These are phyloP conservation scores for Zalaria obscura DNA, from an alignment of 2,329 filamentous ascomycete species.

Conservation along the genomic window DNA sequence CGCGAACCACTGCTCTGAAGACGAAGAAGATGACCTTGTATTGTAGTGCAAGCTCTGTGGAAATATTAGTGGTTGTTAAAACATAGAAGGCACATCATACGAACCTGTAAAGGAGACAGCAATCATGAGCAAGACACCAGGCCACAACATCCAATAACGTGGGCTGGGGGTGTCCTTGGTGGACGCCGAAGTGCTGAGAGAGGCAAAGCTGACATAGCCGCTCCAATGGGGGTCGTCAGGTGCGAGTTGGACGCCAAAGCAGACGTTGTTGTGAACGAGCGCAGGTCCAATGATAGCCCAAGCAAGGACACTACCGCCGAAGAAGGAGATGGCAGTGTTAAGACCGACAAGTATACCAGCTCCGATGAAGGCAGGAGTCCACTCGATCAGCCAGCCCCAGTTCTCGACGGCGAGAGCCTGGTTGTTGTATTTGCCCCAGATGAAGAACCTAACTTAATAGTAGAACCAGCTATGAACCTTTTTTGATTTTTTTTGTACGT, in stretches of 20 bases:
- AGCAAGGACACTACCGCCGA: slow-evolving; percentile 37
- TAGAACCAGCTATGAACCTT: no score
- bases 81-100: neutral
- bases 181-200: slow-evolving; percentile 19
- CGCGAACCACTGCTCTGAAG: slow-evolving; percentile 36
- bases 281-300: slow-evolving; percentile 43
- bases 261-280: slow-evolving; percentile 35
- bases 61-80: slow-evolving; percentile 1
- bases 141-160: slow-evolving; percentile 39
- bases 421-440: slow-evolving; percentile 37
- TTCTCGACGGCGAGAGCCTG: slow-evolving; percentile 38
- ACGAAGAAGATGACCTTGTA: slow-evolving; percentile 31
- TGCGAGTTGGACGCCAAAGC: slow-evolving; percentile 18
- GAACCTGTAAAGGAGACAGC: slow-evolving; percentile 30
- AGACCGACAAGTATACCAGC: slow-evolving; percentile 43
- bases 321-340: slow-evolving; percentile 45
- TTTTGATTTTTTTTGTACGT: no score
- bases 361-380: slow-evolving; percentile 47
- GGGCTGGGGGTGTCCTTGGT: slow-evolving; percentile 31
- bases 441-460: slow-evolving; percentile 10
- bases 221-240: slow-evolving; percentile 30
- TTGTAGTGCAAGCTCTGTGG: slow-evolving; percentile 17
- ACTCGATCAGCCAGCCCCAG: slow-evolving; percentile 47
- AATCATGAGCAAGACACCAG: slow-evolving; percentile 36
- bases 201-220: slow-evolving; percentile 24